phyloP scores from a whole-genome alignment of 176 grass and related monocot species.

The Tillandsia leiboldiana region DNA sequence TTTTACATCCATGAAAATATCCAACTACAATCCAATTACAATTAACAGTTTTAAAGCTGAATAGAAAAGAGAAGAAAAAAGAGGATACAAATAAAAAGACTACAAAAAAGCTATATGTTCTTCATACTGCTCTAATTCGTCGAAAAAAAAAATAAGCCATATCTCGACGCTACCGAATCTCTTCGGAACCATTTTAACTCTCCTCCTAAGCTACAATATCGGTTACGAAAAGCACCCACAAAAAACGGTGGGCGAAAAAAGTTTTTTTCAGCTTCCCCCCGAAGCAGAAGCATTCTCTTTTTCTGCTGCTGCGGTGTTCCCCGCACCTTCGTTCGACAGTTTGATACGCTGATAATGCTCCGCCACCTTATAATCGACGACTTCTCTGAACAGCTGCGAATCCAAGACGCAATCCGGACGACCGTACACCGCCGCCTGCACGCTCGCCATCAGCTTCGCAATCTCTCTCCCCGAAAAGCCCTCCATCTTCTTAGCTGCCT shows the following conservation, averaged over 20 bases:
- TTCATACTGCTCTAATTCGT: neutral
- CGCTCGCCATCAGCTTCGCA: constrained; percentile 71
- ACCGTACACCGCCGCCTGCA: constrained; percentile 82
- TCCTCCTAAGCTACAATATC: neutral
- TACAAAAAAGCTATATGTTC: neutral
- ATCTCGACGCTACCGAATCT: neutral
- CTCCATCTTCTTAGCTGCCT: constrained; percentile 49
- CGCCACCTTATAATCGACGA: constrained; percentile 71
- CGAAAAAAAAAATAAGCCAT: neutral
- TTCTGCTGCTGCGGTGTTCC: neutral
- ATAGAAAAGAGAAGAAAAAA: no score
- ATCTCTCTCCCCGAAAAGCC: constrained; percentile 96
- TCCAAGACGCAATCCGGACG: constrained; percentile 64
- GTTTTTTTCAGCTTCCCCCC: neutral
- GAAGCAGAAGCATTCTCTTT: neutral
- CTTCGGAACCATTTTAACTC: neutral
- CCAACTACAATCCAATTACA: no score
- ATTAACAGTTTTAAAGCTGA: no score
- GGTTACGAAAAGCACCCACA: neutral
- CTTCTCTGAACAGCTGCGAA: constrained; percentile 48
- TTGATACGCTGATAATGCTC: constrained; percentile 83
- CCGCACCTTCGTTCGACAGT: constrained; percentile 41
- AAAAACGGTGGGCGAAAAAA: neutral
- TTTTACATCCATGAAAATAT: no score
- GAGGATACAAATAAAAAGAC: no score